phyloP scores from a whole-genome alignment of 495 filamentous ascomycete species.

The Corynascus novoguineensis region DNA sequence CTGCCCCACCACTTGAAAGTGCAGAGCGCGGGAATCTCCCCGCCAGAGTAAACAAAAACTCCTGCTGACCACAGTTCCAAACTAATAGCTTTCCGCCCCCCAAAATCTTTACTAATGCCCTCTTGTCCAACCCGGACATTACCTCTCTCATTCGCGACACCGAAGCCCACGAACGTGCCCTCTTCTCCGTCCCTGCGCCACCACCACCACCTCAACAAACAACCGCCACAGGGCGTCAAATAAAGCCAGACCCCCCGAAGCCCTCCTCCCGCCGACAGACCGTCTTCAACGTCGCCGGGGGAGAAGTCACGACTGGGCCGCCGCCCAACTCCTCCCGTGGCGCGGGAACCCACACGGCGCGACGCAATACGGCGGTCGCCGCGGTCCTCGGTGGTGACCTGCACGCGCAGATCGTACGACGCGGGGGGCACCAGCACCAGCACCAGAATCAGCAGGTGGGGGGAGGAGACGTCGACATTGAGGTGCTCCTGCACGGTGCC shows the following conservation, averaged over 20 bases:
- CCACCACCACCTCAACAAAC: conserved; percentile 30
- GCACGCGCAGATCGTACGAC: conserved; percentile 69
- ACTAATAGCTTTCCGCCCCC: conserved; percentile 69
- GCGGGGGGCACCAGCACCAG: conserved; percentile 31
- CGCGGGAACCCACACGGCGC: conserved; percentile 29
- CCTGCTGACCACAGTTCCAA: neutral
- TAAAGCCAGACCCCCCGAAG: conserved; percentile 32
- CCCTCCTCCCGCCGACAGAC: conserved; percentile 43
- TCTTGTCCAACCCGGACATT: conserved; percentile 83
- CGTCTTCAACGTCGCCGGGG: conserved; percentile 51
- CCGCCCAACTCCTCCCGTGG: conserved; percentile 38
- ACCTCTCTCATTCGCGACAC: conserved; percentile 93
- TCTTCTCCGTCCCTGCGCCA: conserved; percentile 82
- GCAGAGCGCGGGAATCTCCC: neutral
- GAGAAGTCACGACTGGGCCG: conserved; percentile 50
- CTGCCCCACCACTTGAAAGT: neutral
- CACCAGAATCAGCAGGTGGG: neutral
- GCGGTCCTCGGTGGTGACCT: conserved; percentile 83
- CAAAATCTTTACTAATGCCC: conserved; percentile 93
- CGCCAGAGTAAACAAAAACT: conserved; percentile 6
- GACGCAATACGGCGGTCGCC: conserved; percentile 79
- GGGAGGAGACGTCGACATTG: conserved; percentile 71
- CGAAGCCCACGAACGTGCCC: conserved; percentile 87
- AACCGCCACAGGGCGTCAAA: conserved; percentile 19
- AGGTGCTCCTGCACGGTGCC: conserved; percentile 77